phyloP scores from a whole-genome alignment of 2,329 filamentous ascomycete species.

The Fusarium cyanostomum region DNA sequence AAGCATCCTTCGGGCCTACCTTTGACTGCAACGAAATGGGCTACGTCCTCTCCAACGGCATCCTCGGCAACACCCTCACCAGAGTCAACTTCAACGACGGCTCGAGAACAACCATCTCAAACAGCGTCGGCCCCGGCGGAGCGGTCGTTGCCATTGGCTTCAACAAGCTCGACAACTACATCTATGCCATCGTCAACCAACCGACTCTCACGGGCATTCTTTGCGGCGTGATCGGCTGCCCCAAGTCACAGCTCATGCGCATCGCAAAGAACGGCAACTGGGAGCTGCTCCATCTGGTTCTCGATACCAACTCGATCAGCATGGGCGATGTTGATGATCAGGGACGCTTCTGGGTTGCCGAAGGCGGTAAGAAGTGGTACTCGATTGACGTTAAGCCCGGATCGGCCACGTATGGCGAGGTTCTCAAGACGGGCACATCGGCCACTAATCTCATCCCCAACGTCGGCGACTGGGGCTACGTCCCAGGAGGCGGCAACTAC shows the following conservation, averaged over 20 bases:
- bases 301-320: background rate
- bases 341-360: slow-evolving; percentile 22
- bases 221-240: background rate
- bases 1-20: slow-evolving; percentile 11
- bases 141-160: slow-evolving; percentile 33
- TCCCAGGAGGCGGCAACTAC: slow-evolving; percentile 26
- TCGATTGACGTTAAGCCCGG: slow-evolving; percentile 12
- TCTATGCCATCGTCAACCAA: slow-evolving; percentile 26
- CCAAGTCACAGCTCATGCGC: slow-evolving; percentile 18
- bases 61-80: slow-evolving; percentile 2
- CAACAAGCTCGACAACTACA: slow-evolving; percentile 34
- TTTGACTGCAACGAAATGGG: slow-evolving; percentile 28
- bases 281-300: background rate
- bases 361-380: slow-evolving; percentile 19
- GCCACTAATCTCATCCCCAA: background rate
- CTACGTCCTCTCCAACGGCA: slow-evolving; percentile 7
- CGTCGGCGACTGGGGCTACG: slow-evolving; percentile 28
- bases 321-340: slow-evolving; percentile 30
- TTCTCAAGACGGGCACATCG: background rate
- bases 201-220: rapidly evolving
- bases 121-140: slow-evolving; percentile 6
- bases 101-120: background rate
- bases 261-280: slow-evolving; percentile 20
- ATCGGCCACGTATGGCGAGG: background rate
- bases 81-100: slow-evolving; percentile 19